phyloP scores from a whole-genome alignment of 1,139 yeast species.

The Petasospora rhodanensis region DNA sequence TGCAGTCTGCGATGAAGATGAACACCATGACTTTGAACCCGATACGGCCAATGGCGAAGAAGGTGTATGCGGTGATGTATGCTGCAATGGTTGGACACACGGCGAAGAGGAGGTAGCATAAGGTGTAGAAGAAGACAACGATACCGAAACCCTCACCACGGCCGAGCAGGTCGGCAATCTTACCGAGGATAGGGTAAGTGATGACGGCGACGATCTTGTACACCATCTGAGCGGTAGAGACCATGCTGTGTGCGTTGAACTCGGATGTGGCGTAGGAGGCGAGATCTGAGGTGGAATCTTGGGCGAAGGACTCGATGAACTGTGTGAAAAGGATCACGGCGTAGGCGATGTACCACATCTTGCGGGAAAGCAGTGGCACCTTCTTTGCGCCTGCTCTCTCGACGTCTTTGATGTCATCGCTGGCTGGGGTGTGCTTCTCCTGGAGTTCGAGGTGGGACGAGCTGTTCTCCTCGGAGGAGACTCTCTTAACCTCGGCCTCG shows the following conservation, averaged over 20 bases:
- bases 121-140: slow-evolving; percentile 27
- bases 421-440: slow-evolving; percentile 1
- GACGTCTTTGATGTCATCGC: too few species aligned
- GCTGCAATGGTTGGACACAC: slow-evolving; percentile 28
- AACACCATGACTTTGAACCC: slow-evolving; percentile 34
- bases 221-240: slow-evolving; percentile 36
- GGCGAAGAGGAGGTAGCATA: slow-evolving; percentile 31
- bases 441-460: too few species aligned
- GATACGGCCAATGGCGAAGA: slow-evolving; percentile 33
- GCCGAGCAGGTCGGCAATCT: slow-evolving; percentile 36
- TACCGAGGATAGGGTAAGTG: slow-evolving; percentile 37
- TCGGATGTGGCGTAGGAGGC: slow-evolving; percentile 34
- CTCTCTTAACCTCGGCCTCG: too few species aligned
- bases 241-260: slow-evolving; percentile 34
- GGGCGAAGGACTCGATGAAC: slow-evolving; percentile 26
- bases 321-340: slow-evolving; percentile 24
- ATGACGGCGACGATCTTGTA: slow-evolving; percentile 36
- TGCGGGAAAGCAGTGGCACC: slow-evolving; percentile 16
- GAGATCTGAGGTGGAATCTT: slow-evolving; percentile 22
- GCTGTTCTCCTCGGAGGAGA: too few species aligned
- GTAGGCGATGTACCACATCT: slow-evolving; percentile 22
- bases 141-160: slow-evolving; percentile 35
- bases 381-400: too few species aligned
- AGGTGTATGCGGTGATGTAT: slow-evolving; percentile 31
- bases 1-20: slow-evolving; percentile 36